Base-by-base conservation (phyloP, 352 stramenopile species). In the Pythium brassicae region DNA sequence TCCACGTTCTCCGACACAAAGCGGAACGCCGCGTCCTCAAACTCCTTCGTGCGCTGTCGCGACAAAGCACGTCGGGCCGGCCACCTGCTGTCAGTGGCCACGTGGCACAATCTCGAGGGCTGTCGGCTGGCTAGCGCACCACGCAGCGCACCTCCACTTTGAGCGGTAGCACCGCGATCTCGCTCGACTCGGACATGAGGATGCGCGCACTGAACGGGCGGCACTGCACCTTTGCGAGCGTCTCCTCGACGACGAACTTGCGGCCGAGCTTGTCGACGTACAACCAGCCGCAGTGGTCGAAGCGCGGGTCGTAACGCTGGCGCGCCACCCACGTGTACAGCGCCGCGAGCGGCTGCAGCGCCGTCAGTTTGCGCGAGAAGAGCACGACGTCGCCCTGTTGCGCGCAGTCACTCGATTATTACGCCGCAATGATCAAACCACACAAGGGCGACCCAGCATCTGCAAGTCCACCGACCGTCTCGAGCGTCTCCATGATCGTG, bases 211-310 rank as follows among this genome's bases (percentile, higher is more conserved):
- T 83, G 65, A 93, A 94, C 6, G 82, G 78, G 14, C 81, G 78
- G 57, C 83, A 92, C 55, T 90, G 78, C 45, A 94, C 80, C 48
- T 85, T 80, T 43, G 66, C 55, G 47, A 90, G 74, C 65, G 83
- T 93, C 62, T 94, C 85, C 62, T 94, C 85, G 37, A 93, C 78
- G 23, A 94, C 72, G 39, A 89, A 94, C 58, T 91, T 91, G 59
- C 80, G 78, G 2, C 85, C 85, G 47, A 94, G 59, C 32, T 78
- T 74, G 57, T 94, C 81, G 45, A 93, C 83, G 55, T 87, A 88
- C 52, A 94, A 66, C 71, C 85, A 87, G 0, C 85, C 85, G 37
- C 79, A 85, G 62, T 93, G 83, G 56, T 94, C 84, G 55, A 89
- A 94, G 48, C 75, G 83, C 19, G 80, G 70, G n/a, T 81, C 62